phyloP scores from a whole-genome alignment of 2,329 filamentous ascomycete genomes.

The Chrysoporthe puriensis region DNA sequence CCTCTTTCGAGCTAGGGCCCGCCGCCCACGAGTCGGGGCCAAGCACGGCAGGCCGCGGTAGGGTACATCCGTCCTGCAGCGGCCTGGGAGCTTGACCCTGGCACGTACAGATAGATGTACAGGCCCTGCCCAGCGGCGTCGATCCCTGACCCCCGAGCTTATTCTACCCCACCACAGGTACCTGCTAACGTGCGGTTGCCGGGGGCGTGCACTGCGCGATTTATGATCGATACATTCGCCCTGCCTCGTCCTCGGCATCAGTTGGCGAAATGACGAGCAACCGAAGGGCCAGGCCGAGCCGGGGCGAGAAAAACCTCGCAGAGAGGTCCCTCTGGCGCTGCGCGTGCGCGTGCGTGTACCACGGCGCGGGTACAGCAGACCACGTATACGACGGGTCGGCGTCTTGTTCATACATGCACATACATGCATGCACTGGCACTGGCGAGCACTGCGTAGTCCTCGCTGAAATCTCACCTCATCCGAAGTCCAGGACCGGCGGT shows the following conservation, averaged over 20 bases:
- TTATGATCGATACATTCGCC: constrained; percentile 19
- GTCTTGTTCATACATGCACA: neutral
- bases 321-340: neutral
- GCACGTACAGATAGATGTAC: too few species aligned
- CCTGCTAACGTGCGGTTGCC: constrained; percentile 1
- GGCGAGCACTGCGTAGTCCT: too few species aligned
- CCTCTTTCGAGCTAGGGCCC: constrained; percentile 1
- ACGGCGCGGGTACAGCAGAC: neutral
- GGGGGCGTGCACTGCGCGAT: constrained; percentile 13
- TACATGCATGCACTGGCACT: too few species aligned
- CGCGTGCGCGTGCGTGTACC: neutral
- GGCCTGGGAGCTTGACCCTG: too few species aligned
- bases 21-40: neutral
- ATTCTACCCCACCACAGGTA: constrained; percentile 12
- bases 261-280: constrained; percentile 28
- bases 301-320: constrained; percentile 1
- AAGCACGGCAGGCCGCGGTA: neutral
- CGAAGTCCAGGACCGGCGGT: constrained; percentile 20
- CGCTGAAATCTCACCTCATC: constrained; percentile 7
- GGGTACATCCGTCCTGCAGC: constrained; percentile 11
- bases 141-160: constrained; percentile 4
- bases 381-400: neutral
- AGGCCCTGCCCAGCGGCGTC: neutral
- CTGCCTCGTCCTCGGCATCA: constrained; percentile 26
- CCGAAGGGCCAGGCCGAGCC: constrained; percentile 4